Base-by-base conservation (phyloP, 176 grass and related monocot species). In the Eragrostis nindensis region DNA sequence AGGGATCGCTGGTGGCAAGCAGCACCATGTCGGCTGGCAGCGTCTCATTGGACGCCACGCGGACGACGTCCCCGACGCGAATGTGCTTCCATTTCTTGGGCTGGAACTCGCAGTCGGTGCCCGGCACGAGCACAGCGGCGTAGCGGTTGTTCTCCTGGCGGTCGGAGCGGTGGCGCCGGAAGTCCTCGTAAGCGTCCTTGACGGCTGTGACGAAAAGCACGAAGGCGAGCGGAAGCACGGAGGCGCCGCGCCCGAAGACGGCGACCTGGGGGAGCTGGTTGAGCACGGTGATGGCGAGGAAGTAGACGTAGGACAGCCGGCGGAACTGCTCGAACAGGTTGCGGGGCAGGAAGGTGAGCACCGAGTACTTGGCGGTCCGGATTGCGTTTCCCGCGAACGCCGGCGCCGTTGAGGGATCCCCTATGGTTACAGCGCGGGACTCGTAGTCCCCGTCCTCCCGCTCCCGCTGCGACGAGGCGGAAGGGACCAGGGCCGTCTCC, bases 241-340 rank as follows among this genome's bases (percentile, higher is more conserved):
- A 90, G 11, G 87, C 83, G 5, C 83, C 87, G 42, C 92, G 91
- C 44, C 94, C 92, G 69, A 90, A 97, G 41, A 94, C 89, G 19
- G 89, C 85, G 4, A 94, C 89, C 81, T 94, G 85, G 19, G 94
- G 91, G 11, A 97, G 80, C 83, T 97, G 94, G 89, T 97, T 97
- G 71, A 97, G 87, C 80, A 94, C 75, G 12, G 91, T 93, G 90
- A 94, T 89, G 75, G 68, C 79, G 46, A 97, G 89, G 85, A 97
- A 97, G 89, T 97, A 97, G 38, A 97, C 80, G 78, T 97, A 97
- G 25, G 94, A 93, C 8, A 92, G 83, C 44, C 94, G 84, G n/a
- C 90, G 91, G 87, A 94, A 97, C 66, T 94, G 94, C 54, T 97
- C 94, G 84, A 94, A 97, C 43, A 97, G 89, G 83, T 97, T 97